A percentile compares a stretch with the other conserved stretches of the same genome.
These are phyloP conservation scores for Marasmius oreades DNA, from an alignment of 1,284 basidiomycete species.

Conservation along the genomic window DNA sequence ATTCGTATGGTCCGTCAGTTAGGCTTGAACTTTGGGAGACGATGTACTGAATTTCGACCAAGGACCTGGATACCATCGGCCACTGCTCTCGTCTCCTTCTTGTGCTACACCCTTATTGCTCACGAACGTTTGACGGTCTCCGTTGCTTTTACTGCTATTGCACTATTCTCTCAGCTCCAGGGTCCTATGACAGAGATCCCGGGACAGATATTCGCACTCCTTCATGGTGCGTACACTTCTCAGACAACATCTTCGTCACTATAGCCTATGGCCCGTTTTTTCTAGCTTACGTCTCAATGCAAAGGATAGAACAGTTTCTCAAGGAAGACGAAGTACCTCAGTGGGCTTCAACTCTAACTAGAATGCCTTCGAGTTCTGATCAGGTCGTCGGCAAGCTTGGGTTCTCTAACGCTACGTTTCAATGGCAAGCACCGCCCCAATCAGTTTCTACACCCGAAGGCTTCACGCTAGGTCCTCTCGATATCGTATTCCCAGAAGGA, in stretches of 20 bases:
- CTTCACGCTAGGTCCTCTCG: constrained; percentile 56
- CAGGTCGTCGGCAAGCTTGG: constrained; percentile 35
- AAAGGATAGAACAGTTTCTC: constrained; percentile 63
- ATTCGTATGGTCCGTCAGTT: constrained; percentile 54
- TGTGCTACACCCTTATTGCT: constrained; percentile 63
- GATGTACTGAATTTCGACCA: neutral
- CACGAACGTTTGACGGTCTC: constrained; percentile 58
- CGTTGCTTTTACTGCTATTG: constrained; percentile 66
- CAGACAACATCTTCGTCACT: neutral
- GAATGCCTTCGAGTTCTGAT: constrained; percentile 12
- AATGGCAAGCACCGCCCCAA: constrained; percentile 46
- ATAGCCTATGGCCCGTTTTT: constrained; percentile 10
- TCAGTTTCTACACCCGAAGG: constrained; percentile 26
- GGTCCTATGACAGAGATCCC: constrained; percentile 63
- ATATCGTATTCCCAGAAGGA: constrained; percentile 55
- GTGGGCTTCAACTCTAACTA: constrained; percentile 58
- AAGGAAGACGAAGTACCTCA: constrained; percentile 61
- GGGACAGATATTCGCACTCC: constrained; percentile 57
- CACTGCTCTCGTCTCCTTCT: constrained; percentile 57
- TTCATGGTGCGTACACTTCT: constrained; percentile 45
- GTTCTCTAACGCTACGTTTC: constrained; percentile 51
- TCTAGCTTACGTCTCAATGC: constrained; percentile 66
- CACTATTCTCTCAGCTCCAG: constrained; percentile 62
- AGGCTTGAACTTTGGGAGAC: neutral
- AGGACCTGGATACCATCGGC: constrained; percentile 73